Conservation (phyloP, 2,329 filamentous ascomycete genomes). For the Penicillium hesseltinei region DNA sequence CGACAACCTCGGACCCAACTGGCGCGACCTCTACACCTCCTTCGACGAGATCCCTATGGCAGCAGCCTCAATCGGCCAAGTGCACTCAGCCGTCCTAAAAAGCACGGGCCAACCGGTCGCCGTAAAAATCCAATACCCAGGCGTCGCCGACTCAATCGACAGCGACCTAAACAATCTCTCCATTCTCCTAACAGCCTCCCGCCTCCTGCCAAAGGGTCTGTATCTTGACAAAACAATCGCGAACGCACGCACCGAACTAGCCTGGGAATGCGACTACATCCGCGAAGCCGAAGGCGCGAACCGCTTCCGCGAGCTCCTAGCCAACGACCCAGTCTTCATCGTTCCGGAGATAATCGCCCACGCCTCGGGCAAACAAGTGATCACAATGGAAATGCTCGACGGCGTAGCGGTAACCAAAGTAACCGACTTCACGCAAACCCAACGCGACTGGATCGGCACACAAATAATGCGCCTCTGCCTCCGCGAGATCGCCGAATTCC, state of each 20-base stretch:
- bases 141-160: conserved; percentile 92
- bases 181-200: conserved; percentile 84
- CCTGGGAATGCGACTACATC: conserved; percentile 94
- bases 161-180: conserved; percentile 93
- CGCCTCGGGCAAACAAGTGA: conserved; percentile 78
- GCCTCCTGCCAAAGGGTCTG: conserved; percentile 83
- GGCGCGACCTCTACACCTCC: conserved; percentile 76
- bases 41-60: conserved; percentile 93
- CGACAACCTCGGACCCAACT: conserved; percentile 75
- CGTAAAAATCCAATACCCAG: conserved; percentile 96
- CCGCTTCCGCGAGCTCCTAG: conserved; percentile 74
- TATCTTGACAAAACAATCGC: conserved; percentile 97
- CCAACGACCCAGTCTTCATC: conserved; percentile 72
- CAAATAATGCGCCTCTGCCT: conserved; percentile 89
- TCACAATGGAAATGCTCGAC: conserved; percentile 90
- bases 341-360: conserved; percentile 76
- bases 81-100: conserved; percentile 79
- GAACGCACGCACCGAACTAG: conserved; percentile 86
- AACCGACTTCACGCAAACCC: conserved; percentile 70
- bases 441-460: conserved; percentile 94
- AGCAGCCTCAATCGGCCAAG: conserved; percentile 94
- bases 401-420: conserved; percentile 83
- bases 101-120: conserved; percentile 75
- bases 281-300: conserved; percentile 80
- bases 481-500: conserved; percentile 89